Evolutionary conservation across 2,329 filamentous ascomycete species (phyloP), one percentile per base, ranked within the genome.

Genomic region (Teratosphaeria nubilosa): DNA sequence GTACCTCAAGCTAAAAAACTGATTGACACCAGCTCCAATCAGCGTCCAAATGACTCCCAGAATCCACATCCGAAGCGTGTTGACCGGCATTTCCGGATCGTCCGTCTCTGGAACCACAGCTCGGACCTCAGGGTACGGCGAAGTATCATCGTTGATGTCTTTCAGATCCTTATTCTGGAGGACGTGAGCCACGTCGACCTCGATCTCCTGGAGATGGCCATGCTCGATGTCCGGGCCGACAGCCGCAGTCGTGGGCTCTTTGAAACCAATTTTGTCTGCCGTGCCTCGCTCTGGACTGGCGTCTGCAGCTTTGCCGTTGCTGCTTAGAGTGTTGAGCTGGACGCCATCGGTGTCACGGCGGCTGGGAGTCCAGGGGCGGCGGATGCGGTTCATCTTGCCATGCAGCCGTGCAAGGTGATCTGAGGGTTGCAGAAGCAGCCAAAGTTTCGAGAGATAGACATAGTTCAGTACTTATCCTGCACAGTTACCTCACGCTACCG

Each of bases 1-100:
- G 78, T 94, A 95, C 81, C 90, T 82, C 70, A 95, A 78, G 37
- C 89, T 91, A 77, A 95, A 95, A 76, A 95, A 94, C 48, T 95
- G 76, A 72, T 94, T 94, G 24, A 72, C 58, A 5, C 73, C 76
- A 24, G 72, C 74, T 1, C 72, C 74, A 20, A 77, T 56, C 0
- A 76, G 75, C 14, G 76, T 74, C 59, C 77, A 78, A 16, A 77
- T 62, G 62, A 77, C 71, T 30, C 76, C 76, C 6, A 78, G 61
- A 9, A 77, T 60, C 77, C 76, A 78, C 56, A 76, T 75, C 27
- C 76, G 71, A 10, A 78, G 74, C 0, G 85, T 87, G 68, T 85
- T 86, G 72, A 82, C 85, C 0, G 84, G 85, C 27, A 86, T 68
- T 53, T 84, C 80, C 64, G 65, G 66, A 55, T 86, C 81, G 68